Evolutionary conservation across 2,329 filamentous ascomycete genomes (phyloP).

Genomic region (Colletotrichum higginsianum): DNA sequence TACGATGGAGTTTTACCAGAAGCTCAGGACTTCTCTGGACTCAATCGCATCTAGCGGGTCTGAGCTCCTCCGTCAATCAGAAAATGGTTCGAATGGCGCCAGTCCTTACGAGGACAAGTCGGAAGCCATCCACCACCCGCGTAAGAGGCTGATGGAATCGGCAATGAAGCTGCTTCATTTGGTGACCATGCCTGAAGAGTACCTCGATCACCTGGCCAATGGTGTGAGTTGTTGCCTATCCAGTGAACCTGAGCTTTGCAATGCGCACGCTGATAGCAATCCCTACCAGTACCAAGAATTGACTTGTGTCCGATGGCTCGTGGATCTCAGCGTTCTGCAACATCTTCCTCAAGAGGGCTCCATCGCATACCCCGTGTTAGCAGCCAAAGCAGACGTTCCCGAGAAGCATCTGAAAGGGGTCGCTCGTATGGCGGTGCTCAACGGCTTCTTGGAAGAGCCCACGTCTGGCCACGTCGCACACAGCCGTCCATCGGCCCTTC

Average conservation of each 20-base stretch:
- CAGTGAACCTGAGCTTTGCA: background rate
- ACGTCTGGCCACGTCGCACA: constrained; percentile 50
- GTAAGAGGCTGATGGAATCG: constrained; percentile 22
- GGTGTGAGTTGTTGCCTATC: background rate
- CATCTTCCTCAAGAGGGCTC: constrained; percentile 39
- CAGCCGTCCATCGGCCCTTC: constrained; percentile 49
- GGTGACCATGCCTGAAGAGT: background rate
- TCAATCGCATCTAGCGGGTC: constrained; percentile 5
- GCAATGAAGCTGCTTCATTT: constrained; percentile 12
- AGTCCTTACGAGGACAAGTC: constrained; percentile 17
- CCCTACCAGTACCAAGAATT: background rate
- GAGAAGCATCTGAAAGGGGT: constrained; percentile 46
- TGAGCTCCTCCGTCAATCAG: constrained; percentile 3
- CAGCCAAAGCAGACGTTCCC: constrained; percentile 42
- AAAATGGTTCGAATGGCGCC: background rate
- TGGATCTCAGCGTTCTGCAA: constrained; percentile 40
- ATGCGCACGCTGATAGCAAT: background rate
- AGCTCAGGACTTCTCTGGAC: constrained; percentile 1
- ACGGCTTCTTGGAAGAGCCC: constrained; percentile 52
- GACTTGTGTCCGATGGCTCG: constrained; percentile 14
- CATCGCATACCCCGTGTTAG: constrained; percentile 37
- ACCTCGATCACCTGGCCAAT: background rate
- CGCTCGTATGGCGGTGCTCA: constrained; percentile 56
- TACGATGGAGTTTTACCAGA: constrained; percentile 17
- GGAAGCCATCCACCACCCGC: background rate